phyloP scores from a whole-genome alignment of 192 early-diverging fungal species.

The Jimgerdemannia lactiflua region DNA sequence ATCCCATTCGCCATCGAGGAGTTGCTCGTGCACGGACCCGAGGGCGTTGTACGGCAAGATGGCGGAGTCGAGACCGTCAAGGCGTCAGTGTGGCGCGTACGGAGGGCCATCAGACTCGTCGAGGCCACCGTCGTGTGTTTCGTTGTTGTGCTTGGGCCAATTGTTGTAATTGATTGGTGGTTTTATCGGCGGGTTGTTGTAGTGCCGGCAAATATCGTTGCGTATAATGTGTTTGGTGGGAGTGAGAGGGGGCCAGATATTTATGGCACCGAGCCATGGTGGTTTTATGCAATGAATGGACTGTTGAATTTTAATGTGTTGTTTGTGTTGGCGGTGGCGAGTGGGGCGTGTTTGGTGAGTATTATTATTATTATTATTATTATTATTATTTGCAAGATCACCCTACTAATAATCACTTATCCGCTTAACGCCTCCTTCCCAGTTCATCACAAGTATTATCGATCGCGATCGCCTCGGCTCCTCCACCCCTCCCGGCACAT shows the following conservation, averaged over 20 bases:
- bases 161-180: conserved; percentile 68
- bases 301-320: conserved; percentile 88
- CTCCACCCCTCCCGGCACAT: conserved; percentile 11
- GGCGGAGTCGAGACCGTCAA: conserved; percentile 13
- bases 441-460: conserved; percentile 40
- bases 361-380: too few relatives aligned
- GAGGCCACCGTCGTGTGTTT: conserved; percentile 30
- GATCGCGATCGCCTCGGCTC: conserved; percentile 41
- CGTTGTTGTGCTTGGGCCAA: conserved; percentile 39
- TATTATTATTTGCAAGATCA: background rate
- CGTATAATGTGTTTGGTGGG: conserved; percentile 87
- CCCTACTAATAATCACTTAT: conserved; percentile 3
- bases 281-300: conserved; percentile 89
- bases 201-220: conserved; percentile 84
- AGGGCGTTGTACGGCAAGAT: conserved; percentile 24
- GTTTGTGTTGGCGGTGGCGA: conserved; percentile 68
- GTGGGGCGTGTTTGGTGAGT: conserved; percentile 61
- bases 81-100: conserved; percentile 38
- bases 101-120: conserved; percentile 38
- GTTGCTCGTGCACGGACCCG: conserved; percentile 48
- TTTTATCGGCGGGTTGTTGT: conserved; percentile 71
- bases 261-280: conserved; percentile 92
- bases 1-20: conserved; percentile 79
- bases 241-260: conserved; percentile 65
- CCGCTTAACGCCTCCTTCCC: too few relatives aligned